A percentile compares a stretch with the other conserved stretches of the same genome.
phyloP scores from a whole-genome alignment of 83 land plant genomes.

The Isoetes engelmannii region DNA sequence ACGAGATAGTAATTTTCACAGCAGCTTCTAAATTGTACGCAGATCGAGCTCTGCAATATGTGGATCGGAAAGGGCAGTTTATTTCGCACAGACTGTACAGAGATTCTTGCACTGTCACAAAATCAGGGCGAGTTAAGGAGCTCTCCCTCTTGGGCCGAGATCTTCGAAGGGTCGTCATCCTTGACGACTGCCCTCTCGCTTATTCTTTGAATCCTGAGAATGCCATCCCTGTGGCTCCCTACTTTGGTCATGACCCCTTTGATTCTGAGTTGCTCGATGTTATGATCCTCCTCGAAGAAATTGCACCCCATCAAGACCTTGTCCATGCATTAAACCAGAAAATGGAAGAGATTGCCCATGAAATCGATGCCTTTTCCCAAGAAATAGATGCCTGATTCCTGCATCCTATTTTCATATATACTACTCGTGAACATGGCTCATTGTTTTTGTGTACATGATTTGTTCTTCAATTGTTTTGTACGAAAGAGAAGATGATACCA shows the following conservation, averaged over 20 bases:
- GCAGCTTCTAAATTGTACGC: conserved; percentile 82
- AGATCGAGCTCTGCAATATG: conserved; percentile 48
- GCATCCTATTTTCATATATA: too few species aligned
- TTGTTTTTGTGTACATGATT: too few species aligned
- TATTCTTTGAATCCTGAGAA: conserved; percentile 68
- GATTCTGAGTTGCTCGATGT: conserved; percentile 50
- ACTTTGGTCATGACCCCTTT: conserved; percentile 51
- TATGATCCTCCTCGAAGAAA: conserved; percentile 19
- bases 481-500: too few species aligned
- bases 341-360: too few species aligned
- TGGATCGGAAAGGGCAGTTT: conserved; percentile 33
- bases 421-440: too few species aligned
- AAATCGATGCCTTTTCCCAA: too few species aligned
- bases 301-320: not conserved
- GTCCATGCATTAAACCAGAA: too few species aligned
- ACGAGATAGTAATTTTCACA: conserved; percentile 81
- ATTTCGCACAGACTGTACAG: conserved; percentile 63
- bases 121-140: conserved; percentile 59
- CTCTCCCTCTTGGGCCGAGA: conserved; percentile 47
- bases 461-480: too few species aligned
- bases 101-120: conserved; percentile 43
- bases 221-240: conserved; percentile 52
- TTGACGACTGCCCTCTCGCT: conserved; percentile 75
- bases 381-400: too few species aligned
- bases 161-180: conserved; percentile 45